These are phyloP conservation scores for Anacardium occidentale DNA, from an alignment of 345 rosid genomes.

Conservation along the genomic window DNA sequence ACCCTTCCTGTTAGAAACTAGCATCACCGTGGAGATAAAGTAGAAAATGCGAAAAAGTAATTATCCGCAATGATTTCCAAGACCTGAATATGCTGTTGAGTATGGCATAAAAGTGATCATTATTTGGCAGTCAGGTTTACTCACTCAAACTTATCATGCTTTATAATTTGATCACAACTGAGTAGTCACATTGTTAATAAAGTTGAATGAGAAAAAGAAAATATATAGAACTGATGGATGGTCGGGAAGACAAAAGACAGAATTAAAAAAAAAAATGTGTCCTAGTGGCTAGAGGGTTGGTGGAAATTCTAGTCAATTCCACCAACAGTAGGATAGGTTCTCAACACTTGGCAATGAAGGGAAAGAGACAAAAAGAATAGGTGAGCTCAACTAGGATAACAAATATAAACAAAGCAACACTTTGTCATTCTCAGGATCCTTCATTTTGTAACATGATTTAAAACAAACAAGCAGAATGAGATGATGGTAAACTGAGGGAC, in stretches of 20 bases:
- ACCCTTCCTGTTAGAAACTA: constrained; percentile 28
- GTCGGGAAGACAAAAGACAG: not conserved
- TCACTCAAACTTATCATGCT: not conserved
- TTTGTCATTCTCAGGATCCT: not conserved
- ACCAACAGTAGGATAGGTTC: not conserved
- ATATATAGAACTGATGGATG: not conserved
- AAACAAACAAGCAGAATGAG: not conserved
- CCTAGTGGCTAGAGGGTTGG: not conserved
- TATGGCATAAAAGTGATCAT: not conserved
- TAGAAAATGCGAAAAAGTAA: not conserved
- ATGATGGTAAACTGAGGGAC: not conserved
- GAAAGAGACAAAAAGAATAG: not conserved
- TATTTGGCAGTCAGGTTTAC: not conserved
- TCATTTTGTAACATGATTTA: not conserved
- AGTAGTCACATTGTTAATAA: not conserved
- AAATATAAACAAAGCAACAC: not conserved
- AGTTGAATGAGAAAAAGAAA: constrained; percentile 1
- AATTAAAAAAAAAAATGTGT: not conserved
- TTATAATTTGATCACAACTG: not conserved
- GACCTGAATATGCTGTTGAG: not conserved
- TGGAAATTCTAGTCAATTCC: not conserved
- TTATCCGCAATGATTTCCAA: not conserved
- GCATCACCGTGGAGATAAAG: not conserved
- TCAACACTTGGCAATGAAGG: not conserved
- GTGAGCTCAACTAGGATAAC: not conserved